These are phyloP conservation scores for Nothomitra cinnamomea DNA, from an alignment of 2,329 filamentous ascomycete species.

Conservation along the genomic window DNA sequence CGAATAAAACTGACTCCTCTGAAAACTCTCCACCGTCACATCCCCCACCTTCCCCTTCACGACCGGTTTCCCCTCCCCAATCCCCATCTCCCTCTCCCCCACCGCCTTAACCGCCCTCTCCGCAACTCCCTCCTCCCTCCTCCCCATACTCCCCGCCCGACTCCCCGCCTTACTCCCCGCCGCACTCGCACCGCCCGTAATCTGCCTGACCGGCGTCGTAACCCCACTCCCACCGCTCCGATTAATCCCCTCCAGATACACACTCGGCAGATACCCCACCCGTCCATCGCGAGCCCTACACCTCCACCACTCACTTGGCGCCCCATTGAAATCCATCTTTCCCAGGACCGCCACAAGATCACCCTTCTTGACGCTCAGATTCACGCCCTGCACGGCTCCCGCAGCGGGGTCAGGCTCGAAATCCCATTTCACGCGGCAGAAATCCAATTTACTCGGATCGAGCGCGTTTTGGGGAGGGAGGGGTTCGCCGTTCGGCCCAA, in stretches of 20 bases:
- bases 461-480: slow-evolving; percentile 34
- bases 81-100: slow-evolving; percentile 20
- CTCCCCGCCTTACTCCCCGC: slow-evolving; percentile 23
- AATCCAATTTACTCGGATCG: slow-evolving; percentile 84
- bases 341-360: slow-evolving; percentile 87
- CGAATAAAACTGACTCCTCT: slow-evolving; percentile 52
- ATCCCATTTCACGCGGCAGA: slow-evolving; percentile 88
- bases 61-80: slow-evolving; percentile 27
- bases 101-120: slow-evolving; percentile 18
- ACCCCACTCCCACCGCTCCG: too few species aligned
- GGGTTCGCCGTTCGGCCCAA: slow-evolving; percentile 30
- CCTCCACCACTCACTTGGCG: slow-evolving; percentile 92
- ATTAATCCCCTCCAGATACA: slow-evolving; percentile 71
- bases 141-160: slow-evolving; percentile 23
- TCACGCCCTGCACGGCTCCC: slow-evolving; percentile 45
- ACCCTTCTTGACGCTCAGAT: slow-evolving; percentile 83
- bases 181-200: too few species aligned
- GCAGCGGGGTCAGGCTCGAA: slow-evolving; percentile 62
- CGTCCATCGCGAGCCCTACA: slow-evolving; percentile 80
- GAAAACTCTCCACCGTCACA: slow-evolving; percentile 51
- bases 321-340: slow-evolving; percentile 83
- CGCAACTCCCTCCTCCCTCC: slow-evolving; percentile 21
- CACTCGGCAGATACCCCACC: slow-evolving; percentile 79
- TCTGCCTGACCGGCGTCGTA: too few species aligned
- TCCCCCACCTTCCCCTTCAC: slow-evolving; percentile 44